These are phyloP conservation scores for Chionographis japonica DNA, from an alignment of 106 monocot genomes.

Conservation along the genomic window DNA sequence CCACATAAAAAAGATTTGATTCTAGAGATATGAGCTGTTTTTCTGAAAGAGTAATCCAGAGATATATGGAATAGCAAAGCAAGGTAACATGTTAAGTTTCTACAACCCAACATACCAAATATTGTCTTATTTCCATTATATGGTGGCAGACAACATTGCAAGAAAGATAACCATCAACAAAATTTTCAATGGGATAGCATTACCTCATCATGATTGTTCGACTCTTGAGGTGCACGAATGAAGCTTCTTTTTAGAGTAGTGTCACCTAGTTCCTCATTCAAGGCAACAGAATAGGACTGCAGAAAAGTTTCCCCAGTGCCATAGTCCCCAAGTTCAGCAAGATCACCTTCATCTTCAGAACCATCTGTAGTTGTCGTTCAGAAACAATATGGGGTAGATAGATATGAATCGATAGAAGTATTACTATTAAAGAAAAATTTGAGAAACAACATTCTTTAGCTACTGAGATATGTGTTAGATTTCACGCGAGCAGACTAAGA, in stretches of 20 bases:
- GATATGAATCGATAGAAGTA: background rate
- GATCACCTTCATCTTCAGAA: conserved; percentile 45
- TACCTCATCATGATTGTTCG: conserved; percentile 45
- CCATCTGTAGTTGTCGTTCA: conserved; percentile 43
- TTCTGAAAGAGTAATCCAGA: too few relatives aligned
- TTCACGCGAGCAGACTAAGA: too few relatives aligned
- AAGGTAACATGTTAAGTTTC: too few relatives aligned
- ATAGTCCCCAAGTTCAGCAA: conserved; percentile 25
- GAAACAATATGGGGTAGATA: background rate
- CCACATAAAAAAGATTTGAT: too few relatives aligned
- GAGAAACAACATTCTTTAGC: background rate
- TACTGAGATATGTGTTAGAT: too few relatives aligned
- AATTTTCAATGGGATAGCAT: background rate
- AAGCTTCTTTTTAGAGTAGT: conserved; percentile 79
- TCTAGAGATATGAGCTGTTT: too few relatives aligned
- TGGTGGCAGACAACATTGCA: background rate
- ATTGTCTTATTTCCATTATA: too few relatives aligned
- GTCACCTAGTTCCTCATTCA: conserved; percentile 59
- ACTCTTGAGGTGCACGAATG: conserved; percentile 33
- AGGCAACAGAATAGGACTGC: conserved; percentile 72
- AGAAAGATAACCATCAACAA: background rate
- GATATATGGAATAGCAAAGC: too few relatives aligned
- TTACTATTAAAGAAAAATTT: background rate
- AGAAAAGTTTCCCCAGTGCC: conserved; percentile 50
- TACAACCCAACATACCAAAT: too few relatives aligned